Conservation (phyloP, 148 eudicot genomes). For the Rheum nobile region DNA sequence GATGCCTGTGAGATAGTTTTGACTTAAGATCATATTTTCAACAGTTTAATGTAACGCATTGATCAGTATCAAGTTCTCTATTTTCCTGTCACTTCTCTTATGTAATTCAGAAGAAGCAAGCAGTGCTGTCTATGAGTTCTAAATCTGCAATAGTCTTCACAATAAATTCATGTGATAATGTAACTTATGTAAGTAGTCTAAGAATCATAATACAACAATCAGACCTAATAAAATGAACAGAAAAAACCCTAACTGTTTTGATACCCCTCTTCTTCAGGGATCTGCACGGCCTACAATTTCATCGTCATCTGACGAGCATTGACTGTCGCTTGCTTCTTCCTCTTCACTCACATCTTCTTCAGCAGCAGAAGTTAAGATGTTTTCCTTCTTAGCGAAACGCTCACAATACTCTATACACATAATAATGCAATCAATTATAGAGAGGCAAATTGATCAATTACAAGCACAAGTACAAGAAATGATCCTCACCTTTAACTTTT, state of each 20-base stretch:
- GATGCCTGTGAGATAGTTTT: background rate
- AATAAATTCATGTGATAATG: background rate
- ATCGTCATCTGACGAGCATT: constrained; percentile 33
- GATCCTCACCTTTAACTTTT: constrained; percentile 53
- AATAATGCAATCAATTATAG: background rate
- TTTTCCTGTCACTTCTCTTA: constrained; percentile 2
- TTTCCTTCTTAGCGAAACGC: constrained; percentile 35
- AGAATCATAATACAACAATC: constrained; percentile 1
- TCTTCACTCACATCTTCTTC: constrained; percentile 31
- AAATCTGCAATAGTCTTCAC: background rate
- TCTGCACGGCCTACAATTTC: constrained; percentile 36
- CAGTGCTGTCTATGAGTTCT: background rate
- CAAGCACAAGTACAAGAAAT: background rate
- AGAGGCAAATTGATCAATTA: background rate
- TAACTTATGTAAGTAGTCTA: no score
- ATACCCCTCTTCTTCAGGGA: constrained; percentile 18
- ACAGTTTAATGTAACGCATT: background rate
- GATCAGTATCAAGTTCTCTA: constrained; percentile 2
- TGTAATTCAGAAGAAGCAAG: background rate
- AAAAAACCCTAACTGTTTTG: background rate
- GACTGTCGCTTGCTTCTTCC: constrained; percentile 30
- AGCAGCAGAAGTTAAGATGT: constrained; percentile 8
- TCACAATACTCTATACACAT: constrained; percentile 34
- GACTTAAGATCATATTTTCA: background rate
- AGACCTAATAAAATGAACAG: background rate